These are phyloP conservation scores for Nakazawaea anatomiae DNA, from an alignment of 805 yeast species.

Conservation along the genomic window DNA sequence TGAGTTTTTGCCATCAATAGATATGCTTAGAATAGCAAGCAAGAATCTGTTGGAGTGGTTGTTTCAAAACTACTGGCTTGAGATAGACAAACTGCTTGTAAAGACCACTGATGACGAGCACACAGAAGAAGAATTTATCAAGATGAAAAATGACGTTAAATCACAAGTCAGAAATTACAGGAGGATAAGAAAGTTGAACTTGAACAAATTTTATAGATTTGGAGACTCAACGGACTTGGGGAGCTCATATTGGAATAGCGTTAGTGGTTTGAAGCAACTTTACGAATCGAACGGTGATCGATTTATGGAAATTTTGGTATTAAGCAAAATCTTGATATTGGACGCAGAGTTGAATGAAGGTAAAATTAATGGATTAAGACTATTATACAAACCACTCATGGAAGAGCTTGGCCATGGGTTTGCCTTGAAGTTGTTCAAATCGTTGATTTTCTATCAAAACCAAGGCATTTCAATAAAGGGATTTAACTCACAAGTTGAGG, in stretches of 20 bases:
- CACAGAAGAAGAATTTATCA: constrained; percentile 14
- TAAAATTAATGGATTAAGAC: constrained; percentile 35
- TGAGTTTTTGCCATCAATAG: constrained; percentile 70
- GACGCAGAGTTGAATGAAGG: constrained; percentile 21
- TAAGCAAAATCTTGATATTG: constrained; percentile 26
- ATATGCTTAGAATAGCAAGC: constrained; percentile 56
- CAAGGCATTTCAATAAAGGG: constrained; percentile 11
- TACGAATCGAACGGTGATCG: constrained; percentile 18
- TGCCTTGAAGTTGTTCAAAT: constrained; percentile 35
- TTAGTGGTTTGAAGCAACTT: constrained; percentile 24
- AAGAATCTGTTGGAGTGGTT: constrained; percentile 71
- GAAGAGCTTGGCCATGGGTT: constrained; percentile 30
- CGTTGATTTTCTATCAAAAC: constrained; percentile 12
- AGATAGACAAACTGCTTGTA: constrained; percentile 17
- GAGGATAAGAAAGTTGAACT: constrained; percentile 40
- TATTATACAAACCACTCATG: constrained; percentile 33
- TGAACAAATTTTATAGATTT: constrained; percentile 29
- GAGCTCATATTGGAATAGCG: constrained; percentile 33
- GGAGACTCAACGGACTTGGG: constrained; percentile 40
- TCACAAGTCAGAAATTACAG: constrained; percentile 40
- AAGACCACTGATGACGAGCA: constrained; percentile 12
- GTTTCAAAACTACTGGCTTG: constrained; percentile 65
- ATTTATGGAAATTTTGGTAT: constrained; percentile 25
- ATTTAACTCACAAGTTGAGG: constrained; percentile 11
- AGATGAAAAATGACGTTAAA: constrained; percentile 13